Evolutionary conservation across 805 yeast species (phyloP).

Genomic region (Metschnikowia gelsemii): DNA sequence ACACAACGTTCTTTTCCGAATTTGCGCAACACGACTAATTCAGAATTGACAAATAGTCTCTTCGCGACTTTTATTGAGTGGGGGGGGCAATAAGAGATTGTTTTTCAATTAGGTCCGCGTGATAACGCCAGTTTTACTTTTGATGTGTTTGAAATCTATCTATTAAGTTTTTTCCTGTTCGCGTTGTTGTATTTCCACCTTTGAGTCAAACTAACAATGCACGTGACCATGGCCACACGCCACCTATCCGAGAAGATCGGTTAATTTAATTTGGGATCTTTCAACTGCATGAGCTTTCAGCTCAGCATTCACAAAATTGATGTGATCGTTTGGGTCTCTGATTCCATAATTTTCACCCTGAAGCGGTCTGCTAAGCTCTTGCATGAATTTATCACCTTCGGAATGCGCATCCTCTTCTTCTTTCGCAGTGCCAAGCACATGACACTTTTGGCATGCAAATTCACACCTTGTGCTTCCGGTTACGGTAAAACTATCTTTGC

Average conservation of each 20-base stretch:
- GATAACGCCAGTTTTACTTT: background rate
- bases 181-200: slow-evolving; percentile 7
- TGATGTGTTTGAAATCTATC: background rate
- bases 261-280: slow-evolving; percentile 10
- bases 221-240: slow-evolving; percentile 9
- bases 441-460: slow-evolving; percentile 33
- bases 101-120: background rate
- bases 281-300: slow-evolving; percentile 3
- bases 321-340: slow-evolving; percentile 15
- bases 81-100: too few relatives aligned
- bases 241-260: slow-evolving; percentile 10
- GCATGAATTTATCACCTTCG: slow-evolving; percentile 20
- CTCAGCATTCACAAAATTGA: slow-evolving; percentile 9
- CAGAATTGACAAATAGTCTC: too few relatives aligned
- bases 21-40: too few relatives aligned
- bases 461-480: background rate
- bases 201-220: slow-evolving; percentile 1
- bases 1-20: too few relatives aligned
- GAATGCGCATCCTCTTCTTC: slow-evolving; percentile 12
- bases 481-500: background rate
- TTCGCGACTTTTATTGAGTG: too few relatives aligned
- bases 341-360: slow-evolving; percentile 36
- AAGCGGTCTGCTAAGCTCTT: slow-evolving; percentile 29
- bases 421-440: slow-evolving; percentile 20
- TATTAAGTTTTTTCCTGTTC: slow-evolving; percentile 4